A percentile compares a stretch with the other conserved stretches of the same genome.
Conservation (phyloP, 768 basidiomycete species). For the Cubamyces lactineus region DNA sequence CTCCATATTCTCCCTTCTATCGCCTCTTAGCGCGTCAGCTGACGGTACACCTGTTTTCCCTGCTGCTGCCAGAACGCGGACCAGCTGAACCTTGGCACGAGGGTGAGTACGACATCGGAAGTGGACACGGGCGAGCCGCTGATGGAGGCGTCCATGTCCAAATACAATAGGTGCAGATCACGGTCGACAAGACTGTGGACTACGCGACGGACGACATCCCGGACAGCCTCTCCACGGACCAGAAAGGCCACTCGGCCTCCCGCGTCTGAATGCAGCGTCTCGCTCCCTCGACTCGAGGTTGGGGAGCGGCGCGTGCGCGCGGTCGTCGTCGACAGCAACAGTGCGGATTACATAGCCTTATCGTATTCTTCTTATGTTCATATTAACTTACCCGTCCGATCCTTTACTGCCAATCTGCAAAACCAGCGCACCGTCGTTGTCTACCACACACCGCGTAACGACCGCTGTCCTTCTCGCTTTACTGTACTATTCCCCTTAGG, state of each 20-base stretch:
- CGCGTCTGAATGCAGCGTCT: background rate
- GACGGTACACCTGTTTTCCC: background rate
- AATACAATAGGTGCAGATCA: conserved; percentile 29
- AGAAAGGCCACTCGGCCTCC: conserved; percentile 4
- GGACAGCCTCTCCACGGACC: conserved; percentile 11
- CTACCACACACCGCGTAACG: too few species aligned
- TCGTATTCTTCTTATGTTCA: background rate
- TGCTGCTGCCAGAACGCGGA: conserved; percentile 12
- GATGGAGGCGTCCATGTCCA: background rate
- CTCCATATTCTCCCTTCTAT: too few species aligned
- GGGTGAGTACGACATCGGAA: conserved; percentile 15
- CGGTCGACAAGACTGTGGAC: conserved; percentile 34
- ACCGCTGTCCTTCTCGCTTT: background rate
- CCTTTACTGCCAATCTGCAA: background rate
- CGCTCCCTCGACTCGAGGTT: background rate
- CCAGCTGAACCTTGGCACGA: conserved; percentile 22
- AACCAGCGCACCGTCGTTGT: background rate
- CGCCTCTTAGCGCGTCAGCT: conserved; percentile 11
- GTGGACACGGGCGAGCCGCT: conserved; percentile 7
- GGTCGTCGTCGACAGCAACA: background rate
- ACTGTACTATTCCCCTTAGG: background rate
- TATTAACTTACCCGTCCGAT: conserved; percentile 1
- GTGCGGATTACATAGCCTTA: background rate
- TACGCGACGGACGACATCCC: conserved; percentile 28
- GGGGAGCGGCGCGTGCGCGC: too few species aligned